Percentiles rank a stretch among this genome's conserved stretches.
phyloP scores from a whole-genome alignment of 2,329 filamentous ascomycete species.

The Colletotrichum euphorbiae region DNA sequence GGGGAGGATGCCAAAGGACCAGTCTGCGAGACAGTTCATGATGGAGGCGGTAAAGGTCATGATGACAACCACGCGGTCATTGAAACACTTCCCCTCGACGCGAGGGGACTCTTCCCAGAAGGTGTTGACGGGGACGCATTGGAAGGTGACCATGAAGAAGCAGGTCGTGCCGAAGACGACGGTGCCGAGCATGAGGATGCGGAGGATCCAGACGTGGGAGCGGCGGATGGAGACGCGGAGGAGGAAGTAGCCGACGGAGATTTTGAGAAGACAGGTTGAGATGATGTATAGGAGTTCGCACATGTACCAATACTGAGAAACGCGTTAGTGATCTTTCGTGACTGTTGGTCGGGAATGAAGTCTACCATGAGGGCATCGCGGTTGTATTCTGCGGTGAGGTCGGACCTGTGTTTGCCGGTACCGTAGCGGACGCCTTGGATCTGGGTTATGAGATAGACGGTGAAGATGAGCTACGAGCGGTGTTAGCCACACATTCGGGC shows the following conservation, averaged over 20 bases:
- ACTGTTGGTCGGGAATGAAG: neutral
- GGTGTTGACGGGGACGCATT: constrained; percentile 53
- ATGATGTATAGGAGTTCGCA: constrained; percentile 56
- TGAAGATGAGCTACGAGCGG: constrained; percentile 41
- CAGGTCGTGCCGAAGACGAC: constrained; percentile 53
- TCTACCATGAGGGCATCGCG: constrained; percentile 48
- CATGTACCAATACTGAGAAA: constrained; percentile 52
- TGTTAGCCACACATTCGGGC: constrained; percentile 20
- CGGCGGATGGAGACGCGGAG: constrained; percentile 53
- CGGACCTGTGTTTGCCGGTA: constrained; percentile 43
- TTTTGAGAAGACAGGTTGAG: constrained; percentile 48
- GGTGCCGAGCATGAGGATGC: constrained; percentile 50
- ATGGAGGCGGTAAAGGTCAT: constrained; percentile 53
- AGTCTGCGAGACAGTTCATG: constrained; percentile 53
- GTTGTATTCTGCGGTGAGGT: constrained; percentile 41
- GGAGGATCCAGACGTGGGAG: constrained; percentile 50
- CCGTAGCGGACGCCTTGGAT: constrained; percentile 46
- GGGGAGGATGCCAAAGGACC: constrained; percentile 54
- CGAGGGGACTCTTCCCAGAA: constrained; percentile 52
- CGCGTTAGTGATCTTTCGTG: constrained; percentile 2
- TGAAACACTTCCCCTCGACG: constrained; percentile 48
- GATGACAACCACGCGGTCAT: constrained; percentile 44
- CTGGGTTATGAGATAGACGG: constrained; percentile 42
- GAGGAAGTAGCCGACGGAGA: constrained; percentile 57
- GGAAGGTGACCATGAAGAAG: constrained; percentile 56